Evolutionary conservation across 371 early-diverging fungal species (phyloP).

Genomic region (Lichtheimia corymbifera): DNA sequence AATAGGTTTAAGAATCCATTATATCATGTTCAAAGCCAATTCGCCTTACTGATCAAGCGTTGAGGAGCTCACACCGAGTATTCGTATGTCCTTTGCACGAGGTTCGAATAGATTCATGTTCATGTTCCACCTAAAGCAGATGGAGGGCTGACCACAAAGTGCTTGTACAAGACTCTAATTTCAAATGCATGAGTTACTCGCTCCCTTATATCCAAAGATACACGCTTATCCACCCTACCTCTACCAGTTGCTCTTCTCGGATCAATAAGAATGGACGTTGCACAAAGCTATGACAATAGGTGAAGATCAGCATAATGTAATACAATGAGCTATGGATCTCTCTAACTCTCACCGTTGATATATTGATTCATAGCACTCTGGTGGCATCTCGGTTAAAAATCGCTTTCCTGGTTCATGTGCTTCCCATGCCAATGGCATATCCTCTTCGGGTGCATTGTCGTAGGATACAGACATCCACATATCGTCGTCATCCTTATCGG

Average conservation of each 20-base stretch:
- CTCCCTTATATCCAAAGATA: neutral
- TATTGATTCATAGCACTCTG: conserved; percentile 29
- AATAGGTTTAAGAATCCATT: neutral
- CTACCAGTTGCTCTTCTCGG: conserved; percentile 21
- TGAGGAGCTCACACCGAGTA: conserved; percentile 40
- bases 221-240: conserved; percentile 11
- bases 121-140: conserved; percentile 33
- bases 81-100: conserved; percentile 24
- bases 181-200: conserved; percentile 24
- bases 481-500: neutral
- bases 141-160: conserved; percentile 24
- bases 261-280: neutral
- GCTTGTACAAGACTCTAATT: conserved; percentile 5
- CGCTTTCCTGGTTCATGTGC: neutral
- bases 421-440: conserved; percentile 4
- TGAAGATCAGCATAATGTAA: neutral
- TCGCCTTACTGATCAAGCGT: conserved; percentile 25
- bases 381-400: conserved; percentile 45
- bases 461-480: neutral
- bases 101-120: conserved; percentile 29
- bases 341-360: conserved; percentile 24
- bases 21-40: too few species aligned
- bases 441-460: neutral
- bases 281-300: neutral
- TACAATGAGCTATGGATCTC: neutral